Evolutionary conservation across 2,329 filamentous ascomycete species (phyloP).

Genomic region (Arachnomyces sp.): DNA sequence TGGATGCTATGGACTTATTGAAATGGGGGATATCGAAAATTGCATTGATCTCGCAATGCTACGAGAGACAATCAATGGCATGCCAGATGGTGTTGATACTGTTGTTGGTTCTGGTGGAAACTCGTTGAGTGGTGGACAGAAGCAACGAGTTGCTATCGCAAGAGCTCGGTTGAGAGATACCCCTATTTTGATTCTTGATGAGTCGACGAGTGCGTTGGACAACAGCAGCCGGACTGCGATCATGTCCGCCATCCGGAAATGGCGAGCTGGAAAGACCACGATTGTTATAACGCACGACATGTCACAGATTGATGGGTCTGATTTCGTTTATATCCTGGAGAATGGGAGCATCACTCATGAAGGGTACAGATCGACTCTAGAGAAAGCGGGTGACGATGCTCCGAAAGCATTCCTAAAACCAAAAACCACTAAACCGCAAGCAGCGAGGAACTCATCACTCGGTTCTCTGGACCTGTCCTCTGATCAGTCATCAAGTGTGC

Average conservation of each 20-base stretch:
- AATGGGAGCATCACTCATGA: constrained; percentile 60
- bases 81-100: constrained; percentile 67
- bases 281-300: constrained; percentile 91
- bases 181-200: constrained; percentile 76
- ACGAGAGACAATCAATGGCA: constrained; percentile 55
- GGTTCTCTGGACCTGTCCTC: too few species aligned
- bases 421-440: too few species aligned
- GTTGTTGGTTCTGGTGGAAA: constrained; percentile 61
- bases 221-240: constrained; percentile 59
- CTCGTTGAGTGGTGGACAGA: constrained; percentile 75
- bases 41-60: constrained; percentile 64
- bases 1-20: constrained; percentile 41
- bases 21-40: constrained; percentile 48
- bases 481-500: neutral
- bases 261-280: constrained; percentile 76
- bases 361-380: constrained; percentile 56
- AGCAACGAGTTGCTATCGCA: constrained; percentile 72
- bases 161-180: constrained; percentile 70
- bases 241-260: constrained; percentile 66
- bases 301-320: constrained; percentile 61
- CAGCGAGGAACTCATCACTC: too few species aligned
- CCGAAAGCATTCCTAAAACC: neutral
- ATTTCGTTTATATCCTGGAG: constrained; percentile 77
- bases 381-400: constrained; percentile 22
- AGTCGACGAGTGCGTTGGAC: constrained; percentile 80